phyloP scores from a whole-genome alignment of 495 filamentous ascomycete species.

The Terfezia claveryi region DNA sequence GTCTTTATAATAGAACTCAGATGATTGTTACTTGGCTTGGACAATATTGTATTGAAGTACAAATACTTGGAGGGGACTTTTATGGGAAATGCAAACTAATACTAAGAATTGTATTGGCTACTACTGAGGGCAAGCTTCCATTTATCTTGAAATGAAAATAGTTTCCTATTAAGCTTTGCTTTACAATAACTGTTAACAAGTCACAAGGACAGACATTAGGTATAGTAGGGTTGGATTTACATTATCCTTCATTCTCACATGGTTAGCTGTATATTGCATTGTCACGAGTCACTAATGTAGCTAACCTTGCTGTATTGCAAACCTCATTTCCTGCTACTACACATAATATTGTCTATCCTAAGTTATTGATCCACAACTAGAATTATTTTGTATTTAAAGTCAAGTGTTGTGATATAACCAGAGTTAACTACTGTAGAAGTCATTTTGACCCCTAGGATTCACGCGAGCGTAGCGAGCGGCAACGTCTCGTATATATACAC shows the following conservation, averaged over 20 bases:
- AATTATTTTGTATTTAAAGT: too few relatives aligned
- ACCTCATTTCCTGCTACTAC: background rate
- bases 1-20: background rate
- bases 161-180: background rate
- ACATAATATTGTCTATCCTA: background rate
- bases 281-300: background rate
- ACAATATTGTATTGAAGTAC: background rate
- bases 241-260: background rate
- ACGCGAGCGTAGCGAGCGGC: too few relatives aligned
- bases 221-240: background rate
- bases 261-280: background rate
- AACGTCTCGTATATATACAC: too few relatives aligned
- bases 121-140: background rate
- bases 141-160: background rate
- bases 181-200: background rate
- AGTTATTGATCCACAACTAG: background rate
- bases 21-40: background rate
- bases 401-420: too few relatives aligned
- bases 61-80: background rate
- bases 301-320: background rate
- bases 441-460: too few relatives aligned
- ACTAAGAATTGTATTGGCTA: background rate
- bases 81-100: background rate
- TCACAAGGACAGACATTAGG: background rate
- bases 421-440: too few relatives aligned